Evolutionary conservation across 192 early-diverging fungal species (phyloP).

Genomic region (Borealophlyctis nickersoniae): DNA sequence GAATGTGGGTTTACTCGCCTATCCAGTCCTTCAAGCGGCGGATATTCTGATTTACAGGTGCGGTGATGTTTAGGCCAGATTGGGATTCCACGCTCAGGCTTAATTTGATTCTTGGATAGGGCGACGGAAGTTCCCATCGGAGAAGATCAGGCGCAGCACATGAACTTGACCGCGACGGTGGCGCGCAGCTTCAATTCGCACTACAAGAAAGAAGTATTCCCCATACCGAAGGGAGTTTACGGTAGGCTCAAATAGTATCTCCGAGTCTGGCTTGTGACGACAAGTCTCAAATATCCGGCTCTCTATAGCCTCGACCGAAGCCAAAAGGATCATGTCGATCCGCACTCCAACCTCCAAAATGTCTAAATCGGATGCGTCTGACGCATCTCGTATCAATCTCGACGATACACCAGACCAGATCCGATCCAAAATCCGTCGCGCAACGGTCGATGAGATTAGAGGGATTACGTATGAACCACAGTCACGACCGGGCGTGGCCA

Average conservation of each 20-base stretch:
- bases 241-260: constrained; percentile 54
- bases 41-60: constrained; percentile 85
- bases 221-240: constrained; percentile 62
- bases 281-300: no score
- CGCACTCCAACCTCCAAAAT: constrained; percentile 75
- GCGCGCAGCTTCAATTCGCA: constrained; percentile 72
- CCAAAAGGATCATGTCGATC: constrained; percentile 84
- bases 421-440: constrained; percentile 62
- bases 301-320: constrained; percentile 34
- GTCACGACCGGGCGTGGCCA: constrained; percentile 76
- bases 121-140: constrained; percentile 88
- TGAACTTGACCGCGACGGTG: constrained; percentile 83
- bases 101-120: constrained; percentile 10
- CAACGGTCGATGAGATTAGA: constrained; percentile 64
- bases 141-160: constrained; percentile 89
- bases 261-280: background rate
- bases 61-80: constrained; percentile 6
- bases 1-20: constrained; percentile 79
- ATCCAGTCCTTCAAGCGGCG: constrained; percentile 89
- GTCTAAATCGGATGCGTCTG: constrained; percentile 80
- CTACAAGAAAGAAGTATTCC: constrained; percentile 61
- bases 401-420: constrained; percentile 68
- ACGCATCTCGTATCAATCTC: constrained; percentile 72
- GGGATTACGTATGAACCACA: constrained; percentile 71
- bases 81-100: background rate